Base-by-base conservation (phyloP, 495 filamentous ascomycete species). In the Melanomma pulvis-pyrius region DNA sequence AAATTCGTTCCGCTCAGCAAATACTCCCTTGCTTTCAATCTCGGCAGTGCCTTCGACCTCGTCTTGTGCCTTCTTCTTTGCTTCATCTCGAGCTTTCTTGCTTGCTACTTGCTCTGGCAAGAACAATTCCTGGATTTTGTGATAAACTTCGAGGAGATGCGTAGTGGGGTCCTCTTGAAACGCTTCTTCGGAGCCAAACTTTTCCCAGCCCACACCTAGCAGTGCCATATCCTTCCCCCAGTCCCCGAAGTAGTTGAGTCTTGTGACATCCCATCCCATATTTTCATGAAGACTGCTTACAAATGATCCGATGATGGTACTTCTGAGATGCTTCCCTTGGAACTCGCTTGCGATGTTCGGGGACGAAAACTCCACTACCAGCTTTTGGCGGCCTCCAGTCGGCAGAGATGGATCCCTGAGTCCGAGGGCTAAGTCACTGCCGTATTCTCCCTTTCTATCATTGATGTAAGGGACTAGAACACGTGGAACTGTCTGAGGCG, bases 181-280 rank as follows among this genome's bases (percentile, higher is more conserved):
- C 1, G 81, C 78, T 67, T 83, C 78, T 71, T 89, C 86, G 55
- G 82, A 77, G 1, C 86, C 86, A 65, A 86, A 87, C 55, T 80
- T 80, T 62, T 84, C 80, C 64, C 80, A 89, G 0, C 82, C 86
- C 32, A 87, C 71, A 32, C 84, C 82, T 56, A 89, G 73, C 26
- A 89, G 78, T 61, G 85, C 86, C 48, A 87, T 88, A 65, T 87
- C 85, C 70, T 88, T 88, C 11, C 86, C 86, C 85, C 85, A 89
- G 70, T 89, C 86, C 26, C 86, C 86, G 26, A 88, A 80, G 56
- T 87, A 89, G 76, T 89, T 89, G 74, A 89, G 83, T 58, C 83
- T 75, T 47, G 81, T 71, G 0, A 88, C 85, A 61, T 64, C 58
- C 66, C 66, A 69, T 22, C 66, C 66, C 60, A 57, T 53, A 13